Evolutionary conservation across 2,329 filamentous ascomycete genomes (phyloP).

Genomic region (Fusarium sp.): DNA sequence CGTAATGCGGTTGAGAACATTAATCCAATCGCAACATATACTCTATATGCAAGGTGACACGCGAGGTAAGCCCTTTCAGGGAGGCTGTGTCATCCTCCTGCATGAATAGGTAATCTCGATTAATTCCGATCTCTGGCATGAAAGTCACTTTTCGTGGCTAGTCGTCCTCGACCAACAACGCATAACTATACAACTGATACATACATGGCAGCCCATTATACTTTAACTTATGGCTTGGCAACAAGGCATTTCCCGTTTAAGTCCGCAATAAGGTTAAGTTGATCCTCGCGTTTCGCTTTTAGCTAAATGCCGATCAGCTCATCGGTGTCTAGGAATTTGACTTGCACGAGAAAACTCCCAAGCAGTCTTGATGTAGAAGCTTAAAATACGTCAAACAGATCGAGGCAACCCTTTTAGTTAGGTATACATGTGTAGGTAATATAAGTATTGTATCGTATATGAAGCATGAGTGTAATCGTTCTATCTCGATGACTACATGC

Average conservation of each 20-base stretch:
- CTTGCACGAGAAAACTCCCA: constrained; percentile 3
- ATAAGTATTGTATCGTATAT: too few species aligned
- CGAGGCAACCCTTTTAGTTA: not conserved
- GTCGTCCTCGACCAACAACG: not conserved
- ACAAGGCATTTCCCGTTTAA: constrained; percentile 9
- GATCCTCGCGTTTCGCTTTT: not conserved
- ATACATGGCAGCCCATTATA: constrained; percentile 11
- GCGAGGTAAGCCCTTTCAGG: not conserved
- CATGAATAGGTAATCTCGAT: constrained; percentile 20
- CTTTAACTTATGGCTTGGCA: constrained; percentile 8
- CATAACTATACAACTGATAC: constrained; percentile 9
- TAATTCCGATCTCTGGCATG: constrained; percentile 9
- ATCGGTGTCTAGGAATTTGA: constrained; percentile 1
- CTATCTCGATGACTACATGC: too few species aligned
- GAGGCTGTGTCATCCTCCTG: constrained; percentile 20
- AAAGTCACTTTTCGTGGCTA: not conserved
- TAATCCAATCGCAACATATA: constrained; percentile 2
- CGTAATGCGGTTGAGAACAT: constrained; percentile 11
- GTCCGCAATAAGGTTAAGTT: constrained; percentile 7
- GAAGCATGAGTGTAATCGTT: too few species aligned
- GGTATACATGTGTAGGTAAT: not conserved
- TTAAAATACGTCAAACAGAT: not conserved
- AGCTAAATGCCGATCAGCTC: constrained; percentile 8
- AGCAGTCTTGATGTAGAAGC: constrained; percentile 4
- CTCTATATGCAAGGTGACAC: constrained; percentile 23